These are phyloP conservation scores for Taphrina wiesneri DNA, from an alignment of 1,139 yeast species.

Conservation along the genomic window DNA sequence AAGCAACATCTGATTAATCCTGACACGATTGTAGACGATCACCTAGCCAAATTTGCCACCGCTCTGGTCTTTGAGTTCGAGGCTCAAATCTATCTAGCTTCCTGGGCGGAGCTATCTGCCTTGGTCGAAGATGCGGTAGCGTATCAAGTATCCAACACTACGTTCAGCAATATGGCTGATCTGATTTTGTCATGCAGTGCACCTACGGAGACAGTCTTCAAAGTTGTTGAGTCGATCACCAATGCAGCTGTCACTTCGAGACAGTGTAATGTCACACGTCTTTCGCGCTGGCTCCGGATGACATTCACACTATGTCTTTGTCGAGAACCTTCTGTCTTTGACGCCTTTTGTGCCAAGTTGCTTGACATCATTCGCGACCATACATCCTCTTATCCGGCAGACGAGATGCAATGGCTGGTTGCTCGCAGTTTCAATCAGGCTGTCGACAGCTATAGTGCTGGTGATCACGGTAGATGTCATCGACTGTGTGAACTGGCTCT, in stretches of 20 bases:
- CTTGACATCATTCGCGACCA: slow-evolving; percentile 15
- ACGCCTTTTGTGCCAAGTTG: slow-evolving; percentile 2
- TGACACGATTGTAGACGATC: background rate
- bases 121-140: slow-evolving; percentile 36
- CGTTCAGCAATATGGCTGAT: slow-evolving; percentile 32
- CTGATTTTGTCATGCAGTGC: slow-evolving; percentile 6
- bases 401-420: slow-evolving; percentile 39
- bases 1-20: background rate
- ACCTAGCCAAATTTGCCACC: slow-evolving; percentile 7
- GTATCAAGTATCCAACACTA: slow-evolving; percentile 26
- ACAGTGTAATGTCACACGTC: slow-evolving; percentile 23
- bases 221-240: slow-evolving; percentile 8
- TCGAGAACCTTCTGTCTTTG: slow-evolving; percentile 5
- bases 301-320: slow-evolving; percentile 35
- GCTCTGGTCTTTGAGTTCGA: slow-evolving; percentile 26
- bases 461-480: slow-evolving; percentile 36
- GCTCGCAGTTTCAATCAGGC: slow-evolving; percentile 39
- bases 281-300: slow-evolving; percentile 38
- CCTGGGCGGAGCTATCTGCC: slow-evolving; percentile 12
- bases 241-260: background rate
- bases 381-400: slow-evolving; percentile 35
- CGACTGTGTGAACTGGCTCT: slow-evolving; percentile 36
- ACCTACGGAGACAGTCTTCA: slow-evolving; percentile 10
- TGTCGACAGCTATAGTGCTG: slow-evolving; percentile 35
- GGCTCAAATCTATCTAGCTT: background rate